Evolutionary conservation across 2,329 filamentous ascomycete species (phyloP).

Genomic region (Aspergillus sp.): DNA sequence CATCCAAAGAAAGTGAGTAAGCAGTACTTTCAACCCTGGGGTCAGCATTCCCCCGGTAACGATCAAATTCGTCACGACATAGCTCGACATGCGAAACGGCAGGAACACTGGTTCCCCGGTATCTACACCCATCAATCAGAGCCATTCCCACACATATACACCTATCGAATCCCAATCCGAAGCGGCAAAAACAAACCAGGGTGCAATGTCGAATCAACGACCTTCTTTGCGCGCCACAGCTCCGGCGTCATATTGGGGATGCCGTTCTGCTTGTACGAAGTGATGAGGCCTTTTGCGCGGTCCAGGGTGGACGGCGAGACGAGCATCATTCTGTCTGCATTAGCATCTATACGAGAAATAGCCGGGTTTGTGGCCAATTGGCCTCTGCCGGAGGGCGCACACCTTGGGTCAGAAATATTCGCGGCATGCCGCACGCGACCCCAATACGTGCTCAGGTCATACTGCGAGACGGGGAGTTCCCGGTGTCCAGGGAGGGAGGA

Average conservation of each 20-base stretch:
- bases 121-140: slow-evolving; percentile 47
- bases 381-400: slow-evolving; percentile 36
- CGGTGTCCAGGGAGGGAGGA: slow-evolving; percentile 57
- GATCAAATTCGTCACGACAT: slow-evolving; percentile 84
- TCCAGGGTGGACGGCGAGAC: slow-evolving; percentile 71
- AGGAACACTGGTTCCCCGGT: slow-evolving; percentile 86
- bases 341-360: background rate
- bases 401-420: slow-evolving; percentile 92
- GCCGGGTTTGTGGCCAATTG: background rate
- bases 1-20: background rate
- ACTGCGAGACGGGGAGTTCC: slow-evolving; percentile 83
- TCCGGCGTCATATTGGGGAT: slow-evolving; percentile 74
- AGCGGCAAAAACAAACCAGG: slow-evolving; percentile 56
- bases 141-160: background rate
- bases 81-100: slow-evolving; percentile 95
- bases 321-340: slow-evolving; percentile 64
- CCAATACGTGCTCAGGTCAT: slow-evolving; percentile 90
- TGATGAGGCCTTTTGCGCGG: slow-evolving; percentile 71
- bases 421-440: slow-evolving; percentile 85
- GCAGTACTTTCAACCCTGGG: slow-evolving; percentile 63
- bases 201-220: slow-evolving; percentile 91
- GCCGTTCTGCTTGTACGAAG: slow-evolving; percentile 79
- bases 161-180: background rate
- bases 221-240: slow-evolving; percentile 92
- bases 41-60: slow-evolving; percentile 97